Conservation (phyloP, 2,329 filamentous ascomycete species). For the Trichophyton rubrum region DNA sequence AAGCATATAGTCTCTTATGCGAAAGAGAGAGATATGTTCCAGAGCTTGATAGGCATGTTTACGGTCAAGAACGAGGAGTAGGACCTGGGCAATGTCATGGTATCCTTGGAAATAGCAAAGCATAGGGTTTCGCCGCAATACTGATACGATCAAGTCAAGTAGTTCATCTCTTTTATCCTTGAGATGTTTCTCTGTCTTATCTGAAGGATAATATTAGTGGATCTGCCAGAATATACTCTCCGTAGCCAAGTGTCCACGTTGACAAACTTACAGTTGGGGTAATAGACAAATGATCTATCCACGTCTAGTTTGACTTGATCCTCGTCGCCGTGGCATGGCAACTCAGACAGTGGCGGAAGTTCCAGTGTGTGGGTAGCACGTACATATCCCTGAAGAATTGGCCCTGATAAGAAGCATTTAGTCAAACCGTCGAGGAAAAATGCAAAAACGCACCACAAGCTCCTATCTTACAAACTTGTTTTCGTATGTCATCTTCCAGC, state of each 20-base stretch:
- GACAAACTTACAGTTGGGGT: conserved; percentile 57
- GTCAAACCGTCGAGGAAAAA: not conserved
- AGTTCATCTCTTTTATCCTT: conserved; percentile 61
- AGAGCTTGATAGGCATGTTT: conserved; percentile 50
- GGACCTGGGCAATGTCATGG: conserved; percentile 94
- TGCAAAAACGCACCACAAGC: not conserved
- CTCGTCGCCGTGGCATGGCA: conserved; percentile 73
- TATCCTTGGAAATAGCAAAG: conserved; percentile 97
- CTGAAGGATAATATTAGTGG: conserved; percentile 29
- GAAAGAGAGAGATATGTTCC: conserved; percentile 70
- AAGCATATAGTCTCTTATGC: conserved; percentile 96
- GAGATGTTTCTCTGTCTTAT: conserved; percentile 57
- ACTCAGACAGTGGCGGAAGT: conserved; percentile 40
- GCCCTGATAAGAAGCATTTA: conserved; percentile 14
- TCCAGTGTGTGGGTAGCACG: conserved; percentile 11
- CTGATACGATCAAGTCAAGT: conserved; percentile 63
- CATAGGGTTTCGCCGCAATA: conserved; percentile 67
- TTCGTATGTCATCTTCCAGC: conserved; percentile 54
- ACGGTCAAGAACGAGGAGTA: conserved; percentile 69
- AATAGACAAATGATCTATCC: conserved; percentile 93
- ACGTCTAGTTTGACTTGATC: conserved; percentile 87
- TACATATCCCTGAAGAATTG: conserved; percentile 36
- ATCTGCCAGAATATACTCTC: no score
- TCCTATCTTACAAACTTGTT: conserved; percentile 56
- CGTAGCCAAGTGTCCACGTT: not conserved